These are phyloP conservation scores for Brassica cretica DNA, from an alignment of 345 rosid genomes.

Conservation along the genomic window DNA sequence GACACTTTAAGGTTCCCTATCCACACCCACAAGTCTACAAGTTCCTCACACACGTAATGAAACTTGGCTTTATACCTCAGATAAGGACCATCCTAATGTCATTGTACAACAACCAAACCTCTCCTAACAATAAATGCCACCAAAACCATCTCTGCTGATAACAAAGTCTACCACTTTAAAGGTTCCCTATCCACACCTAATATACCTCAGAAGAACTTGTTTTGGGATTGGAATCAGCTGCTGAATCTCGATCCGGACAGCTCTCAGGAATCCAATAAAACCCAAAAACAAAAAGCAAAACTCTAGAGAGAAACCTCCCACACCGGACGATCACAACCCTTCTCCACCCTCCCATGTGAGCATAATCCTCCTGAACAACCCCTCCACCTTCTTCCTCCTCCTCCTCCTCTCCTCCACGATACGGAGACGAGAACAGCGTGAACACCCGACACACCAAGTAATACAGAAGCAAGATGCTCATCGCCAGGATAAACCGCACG, in stretches of 20 bases:
- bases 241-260: conserved; percentile 26
- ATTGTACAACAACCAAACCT: neutral
- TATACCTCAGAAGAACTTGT: conserved; percentile 11
- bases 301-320: conserved; percentile 73
- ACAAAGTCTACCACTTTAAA: conserved; percentile 22
- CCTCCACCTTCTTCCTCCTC: conserved; percentile 40
- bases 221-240: neutral
- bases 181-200: conserved; percentile 14
- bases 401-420: conserved; percentile 63
- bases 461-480: conserved; percentile 55
- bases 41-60: neutral
- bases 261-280: conserved; percentile 82
- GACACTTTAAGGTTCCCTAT: neutral
- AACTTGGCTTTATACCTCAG: conserved; percentile 29
- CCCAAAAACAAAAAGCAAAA: conserved; percentile 82
- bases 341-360: conserved; percentile 94
- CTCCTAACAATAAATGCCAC: neutral
- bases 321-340: conserved; percentile 60
- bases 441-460: conserved; percentile 83
- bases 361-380: conserved; percentile 77
- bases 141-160: neutral
- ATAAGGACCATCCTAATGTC: neutral
- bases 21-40: neutral
- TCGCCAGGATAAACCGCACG: conserved; percentile 55
- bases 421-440: conserved; percentile 73